Evolutionary conservation across 768 basidiomycete genomes (phyloP), one percentile per base, ranked within the genome.

Genomic region (Suillus ampliporus): DNA sequence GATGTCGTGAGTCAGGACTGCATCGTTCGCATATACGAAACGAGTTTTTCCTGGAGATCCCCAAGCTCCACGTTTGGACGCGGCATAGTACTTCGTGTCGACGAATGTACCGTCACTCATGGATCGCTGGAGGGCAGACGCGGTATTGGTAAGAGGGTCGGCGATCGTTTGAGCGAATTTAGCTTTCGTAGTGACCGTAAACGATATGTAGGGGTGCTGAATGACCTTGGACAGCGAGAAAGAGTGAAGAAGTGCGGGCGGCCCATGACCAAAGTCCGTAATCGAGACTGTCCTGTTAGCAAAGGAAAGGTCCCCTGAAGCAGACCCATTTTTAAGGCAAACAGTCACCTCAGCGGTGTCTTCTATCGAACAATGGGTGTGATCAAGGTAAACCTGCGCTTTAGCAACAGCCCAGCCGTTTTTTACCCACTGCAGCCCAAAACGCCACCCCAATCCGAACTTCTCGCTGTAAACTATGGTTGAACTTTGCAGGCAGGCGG

Each of bases 1-100:
- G 11, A 19, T 10, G 11, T 10, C 17, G 5, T 51, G 50, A 5
- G 11, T 10, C 19, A 51, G 28, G 28, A 31, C 11, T 19, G 50
- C 28, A 31, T 11, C 11, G 17, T 69, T 73, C 44, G 63, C 72
- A 26, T 75, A 73, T 53, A 73, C 65, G 51, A 61, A 38, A 34
- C 70, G 74, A 2, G 72, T 74, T 15, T 40, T 69, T 26, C 68
- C 63, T 58, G 65, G 69, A 37, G 51, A 62, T 14, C 47, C 9
- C 13, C 65, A 54, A 2, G 58, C 23, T 26, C 62, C 53, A 52
- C 61, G 69, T 15, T 64, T 53, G 17, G 74, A 74, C 58, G 70
- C 72, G 31, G 34, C 74, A 15, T 76, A 66, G 43, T 76, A 74
- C 38, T 71, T 74, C 7, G 72, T 74, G 48, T 74, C 68, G 1